Percentiles rank a stretch among this genome's conserved stretches.
phyloP scores from a whole-genome alignment of 73 alveolate genomes.

The Paramecium pentaurelia region DNA sequence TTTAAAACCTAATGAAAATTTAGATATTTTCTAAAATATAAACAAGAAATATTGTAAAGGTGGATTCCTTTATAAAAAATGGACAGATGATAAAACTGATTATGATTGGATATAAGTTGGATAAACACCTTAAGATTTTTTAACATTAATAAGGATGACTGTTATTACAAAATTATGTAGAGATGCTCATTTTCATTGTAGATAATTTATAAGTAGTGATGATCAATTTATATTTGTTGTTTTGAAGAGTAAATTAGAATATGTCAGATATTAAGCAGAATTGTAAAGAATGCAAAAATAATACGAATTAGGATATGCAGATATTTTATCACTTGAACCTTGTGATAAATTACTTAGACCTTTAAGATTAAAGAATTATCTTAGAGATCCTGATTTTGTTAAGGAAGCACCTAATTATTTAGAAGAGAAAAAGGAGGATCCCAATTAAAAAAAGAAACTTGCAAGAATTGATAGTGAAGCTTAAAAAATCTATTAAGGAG shows the following conservation, averaged over 20 bases:
- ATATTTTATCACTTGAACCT: slow-evolving; percentile 54
- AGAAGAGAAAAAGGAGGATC: background rate
- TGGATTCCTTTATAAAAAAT: background rate
- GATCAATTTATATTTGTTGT: slow-evolving; percentile 51
- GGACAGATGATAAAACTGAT: slow-evolving; percentile 36
- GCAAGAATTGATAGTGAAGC: slow-evolving; percentile 51
- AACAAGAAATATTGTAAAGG: background rate
- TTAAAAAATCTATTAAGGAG: slow-evolving; percentile 28
- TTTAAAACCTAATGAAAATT: background rate
- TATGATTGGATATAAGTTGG: slow-evolving; percentile 25
- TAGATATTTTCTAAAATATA: background rate
- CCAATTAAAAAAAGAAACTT: background rate
- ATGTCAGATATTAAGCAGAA: slow-evolving; percentile 37
- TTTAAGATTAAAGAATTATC: slow-evolving; percentile 12
- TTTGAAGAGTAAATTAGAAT: slow-evolving; percentile 7
- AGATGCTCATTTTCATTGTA: slow-evolving; percentile 35
- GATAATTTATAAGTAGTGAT: slow-evolving; percentile 45
- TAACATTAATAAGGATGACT: slow-evolving; percentile 50
- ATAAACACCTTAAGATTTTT: slow-evolving; percentile 36
- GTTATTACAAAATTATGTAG: slow-evolving; percentile 40
- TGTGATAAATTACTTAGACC: slow-evolving; percentile 61
- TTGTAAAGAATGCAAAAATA: background rate
- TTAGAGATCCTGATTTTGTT: slow-evolving; percentile 30
- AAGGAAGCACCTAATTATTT: background rate
- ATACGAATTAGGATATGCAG: slow-evolving; percentile 61